Evolutionary conservation across 1,284 basidiomycete species (phyloP).

Genomic region (Chondrostereum purpureum): DNA sequence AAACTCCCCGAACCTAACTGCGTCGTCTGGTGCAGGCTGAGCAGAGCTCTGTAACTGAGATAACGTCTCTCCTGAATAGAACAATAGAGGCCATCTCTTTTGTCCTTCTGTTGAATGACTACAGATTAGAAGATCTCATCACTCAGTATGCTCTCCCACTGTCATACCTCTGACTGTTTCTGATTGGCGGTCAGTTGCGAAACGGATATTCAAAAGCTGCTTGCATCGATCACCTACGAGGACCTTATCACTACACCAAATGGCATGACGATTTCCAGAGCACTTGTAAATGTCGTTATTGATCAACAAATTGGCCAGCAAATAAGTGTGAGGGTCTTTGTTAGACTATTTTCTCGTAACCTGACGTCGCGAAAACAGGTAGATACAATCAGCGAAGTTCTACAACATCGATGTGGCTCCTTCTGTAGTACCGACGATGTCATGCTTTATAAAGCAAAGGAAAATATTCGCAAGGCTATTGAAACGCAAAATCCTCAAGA

Average conservation of each 20-base stretch:
- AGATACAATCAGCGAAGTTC: conserved; percentile 90
- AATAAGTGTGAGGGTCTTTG: conserved; percentile 73
- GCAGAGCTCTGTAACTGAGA: conserved; percentile 69
- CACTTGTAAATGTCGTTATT: conserved; percentile 92
- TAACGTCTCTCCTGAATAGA: conserved; percentile 70
- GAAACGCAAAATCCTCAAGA: conserved; percentile 73
- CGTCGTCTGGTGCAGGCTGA: conserved; percentile 50
- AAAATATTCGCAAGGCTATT: conserved; percentile 86
- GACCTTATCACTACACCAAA: conserved; percentile 78
- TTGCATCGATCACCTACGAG: conserved; percentile 73
- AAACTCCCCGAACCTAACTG: too few relatives aligned
- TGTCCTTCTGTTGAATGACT: conserved; percentile 86
- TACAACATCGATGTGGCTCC: conserved; percentile 92
- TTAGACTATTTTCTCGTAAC: not conserved
- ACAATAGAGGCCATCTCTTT: conserved; percentile 92
- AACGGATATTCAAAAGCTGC: conserved; percentile 56
- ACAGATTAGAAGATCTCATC: conserved; percentile 83
- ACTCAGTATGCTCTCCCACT: conserved; percentile 63
- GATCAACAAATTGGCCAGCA: conserved; percentile 97
- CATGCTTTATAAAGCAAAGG: conserved; percentile 96
- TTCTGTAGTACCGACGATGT: conserved; percentile 99
- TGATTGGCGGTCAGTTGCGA: too few relatives aligned
- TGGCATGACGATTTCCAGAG: conserved; percentile 79
- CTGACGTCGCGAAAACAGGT: conserved; percentile 44
- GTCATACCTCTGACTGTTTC: too few relatives aligned